These are phyloP conservation scores for Hippophae rhamnoides DNA, from an alignment of 306 rosid genomes.

Conservation along the genomic window DNA sequence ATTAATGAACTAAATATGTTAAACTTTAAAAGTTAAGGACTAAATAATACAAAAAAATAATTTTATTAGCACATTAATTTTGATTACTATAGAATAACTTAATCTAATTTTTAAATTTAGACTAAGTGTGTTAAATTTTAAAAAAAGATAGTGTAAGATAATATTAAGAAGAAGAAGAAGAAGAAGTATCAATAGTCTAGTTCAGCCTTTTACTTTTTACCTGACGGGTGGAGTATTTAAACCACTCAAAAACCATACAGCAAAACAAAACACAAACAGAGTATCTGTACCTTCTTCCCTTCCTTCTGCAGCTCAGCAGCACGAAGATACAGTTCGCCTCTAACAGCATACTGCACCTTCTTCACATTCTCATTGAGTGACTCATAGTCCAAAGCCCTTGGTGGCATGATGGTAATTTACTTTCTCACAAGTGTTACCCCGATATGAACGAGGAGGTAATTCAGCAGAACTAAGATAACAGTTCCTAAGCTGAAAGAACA, in stretches of 20 bases:
- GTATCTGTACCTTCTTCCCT: constrained; percentile 67
- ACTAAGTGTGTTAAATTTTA: no score
- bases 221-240: background rate
- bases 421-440: constrained; percentile 24
- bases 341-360: constrained; percentile 86
- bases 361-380: constrained; percentile 83
- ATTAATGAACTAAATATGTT: no score
- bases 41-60: no score
- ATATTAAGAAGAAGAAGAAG: no score
- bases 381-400: constrained; percentile 64
- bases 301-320: constrained; percentile 97
- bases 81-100: no score
- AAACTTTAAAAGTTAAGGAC: no score
- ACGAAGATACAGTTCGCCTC: constrained; percentile 92
- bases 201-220: no score
- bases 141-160: no score
- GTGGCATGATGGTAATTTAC: constrained; percentile 57
- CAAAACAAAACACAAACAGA: constrained; percentile 5
- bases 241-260: constrained; percentile 10
- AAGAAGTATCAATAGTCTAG: no score
- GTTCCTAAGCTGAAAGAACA: constrained; percentile 24
- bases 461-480: constrained; percentile 18
- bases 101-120: no score
- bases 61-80: no score
- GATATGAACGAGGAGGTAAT: constrained; percentile 9